Evolutionary conservation across 2,329 filamentous ascomycete genomes (phyloP).

Genomic region (Xylogone sp.): DNA sequence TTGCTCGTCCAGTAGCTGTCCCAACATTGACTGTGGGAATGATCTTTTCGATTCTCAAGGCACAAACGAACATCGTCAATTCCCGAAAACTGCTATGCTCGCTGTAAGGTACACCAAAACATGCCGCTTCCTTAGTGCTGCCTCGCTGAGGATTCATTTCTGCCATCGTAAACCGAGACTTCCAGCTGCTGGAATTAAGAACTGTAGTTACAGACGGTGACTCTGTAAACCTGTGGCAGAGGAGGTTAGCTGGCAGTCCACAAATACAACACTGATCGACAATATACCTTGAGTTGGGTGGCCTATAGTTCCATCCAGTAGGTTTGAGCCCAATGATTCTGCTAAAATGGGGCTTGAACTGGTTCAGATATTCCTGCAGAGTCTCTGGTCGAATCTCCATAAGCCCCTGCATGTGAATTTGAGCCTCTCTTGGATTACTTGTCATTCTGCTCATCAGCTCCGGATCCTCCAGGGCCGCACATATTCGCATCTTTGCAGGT

Average conservation of each 20-base stretch:
- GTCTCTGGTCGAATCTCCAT: conserved; percentile 93
- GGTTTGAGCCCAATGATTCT: conserved; percentile 88
- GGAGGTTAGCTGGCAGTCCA: neutral
- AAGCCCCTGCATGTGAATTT: conserved; percentile 96
- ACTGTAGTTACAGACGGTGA: conserved; percentile 62
- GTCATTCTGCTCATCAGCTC: conserved; percentile 79
- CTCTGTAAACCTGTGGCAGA: conserved; percentile 43
- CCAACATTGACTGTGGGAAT: conserved; percentile 89
- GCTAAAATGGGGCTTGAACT: conserved; percentile 76
- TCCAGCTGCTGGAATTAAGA: conserved; percentile 63
- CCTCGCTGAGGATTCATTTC: conserved; percentile 81
- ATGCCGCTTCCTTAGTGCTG: conserved; percentile 76
- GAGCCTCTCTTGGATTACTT: conserved; percentile 73
- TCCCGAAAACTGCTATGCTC: conserved; percentile 96
- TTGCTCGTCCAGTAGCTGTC: conserved; percentile 50
- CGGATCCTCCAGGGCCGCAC: conserved; percentile 77
- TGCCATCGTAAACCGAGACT: conserved; percentile 63
- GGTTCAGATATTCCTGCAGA: conserved; percentile 80
- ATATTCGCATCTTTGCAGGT: conserved; percentile 77
- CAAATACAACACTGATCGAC: neutral
- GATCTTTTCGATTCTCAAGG: conserved; percentile 79
- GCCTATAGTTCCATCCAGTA: conserved; percentile 90
- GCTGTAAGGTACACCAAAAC: conserved; percentile 91
- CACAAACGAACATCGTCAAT: conserved; percentile 88
- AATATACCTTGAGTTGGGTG: conserved; percentile 54